These are phyloP conservation scores for Umbilicus rupestris DNA, from an alignment of 164 flowering plant genomes.

Conservation along the genomic window DNA sequence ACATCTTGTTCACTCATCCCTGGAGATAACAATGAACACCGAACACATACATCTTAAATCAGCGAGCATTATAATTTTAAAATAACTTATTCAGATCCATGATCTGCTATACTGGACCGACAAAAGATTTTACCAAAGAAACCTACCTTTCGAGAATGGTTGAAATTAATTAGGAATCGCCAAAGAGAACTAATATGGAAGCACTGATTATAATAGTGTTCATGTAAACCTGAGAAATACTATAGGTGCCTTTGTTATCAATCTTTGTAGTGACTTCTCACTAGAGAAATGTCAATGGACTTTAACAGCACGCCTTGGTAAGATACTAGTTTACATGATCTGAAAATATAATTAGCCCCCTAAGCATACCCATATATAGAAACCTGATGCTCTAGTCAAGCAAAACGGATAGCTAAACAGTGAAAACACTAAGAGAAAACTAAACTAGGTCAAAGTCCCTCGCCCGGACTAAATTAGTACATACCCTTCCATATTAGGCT, in stretches of 20 bases:
- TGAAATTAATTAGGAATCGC: background rate
- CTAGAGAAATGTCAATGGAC: background rate
- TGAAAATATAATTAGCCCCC: too few relatives aligned
- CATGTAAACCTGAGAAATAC: too few relatives aligned
- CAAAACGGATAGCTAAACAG: too few relatives aligned
- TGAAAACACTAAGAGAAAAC: background rate
- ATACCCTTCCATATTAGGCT: too few relatives aligned
- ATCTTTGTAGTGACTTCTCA: too few relatives aligned
- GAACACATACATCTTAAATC: background rate
- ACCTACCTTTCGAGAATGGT: background rate
- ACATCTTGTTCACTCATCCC: conserved; percentile 90
- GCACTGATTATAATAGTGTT: too few relatives aligned
- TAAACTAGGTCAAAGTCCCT: background rate
- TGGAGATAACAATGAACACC: conserved; percentile 16
- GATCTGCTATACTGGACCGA: background rate
- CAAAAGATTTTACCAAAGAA: too few relatives aligned
- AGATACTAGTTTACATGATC: background rate
- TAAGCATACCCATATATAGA: too few relatives aligned
- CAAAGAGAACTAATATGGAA: background rate
- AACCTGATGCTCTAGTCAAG: too few relatives aligned
- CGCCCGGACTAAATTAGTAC: too few relatives aligned
- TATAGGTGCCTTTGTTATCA: too few relatives aligned
- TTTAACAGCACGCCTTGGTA: background rate
- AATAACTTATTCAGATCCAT: background rate
- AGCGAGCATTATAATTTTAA: background rate